A percentile compares a stretch with the other conserved stretches of the same genome.
phyloP scores from a whole-genome alignment of 441 rosid species.

The Manihot esculenta region DNA sequence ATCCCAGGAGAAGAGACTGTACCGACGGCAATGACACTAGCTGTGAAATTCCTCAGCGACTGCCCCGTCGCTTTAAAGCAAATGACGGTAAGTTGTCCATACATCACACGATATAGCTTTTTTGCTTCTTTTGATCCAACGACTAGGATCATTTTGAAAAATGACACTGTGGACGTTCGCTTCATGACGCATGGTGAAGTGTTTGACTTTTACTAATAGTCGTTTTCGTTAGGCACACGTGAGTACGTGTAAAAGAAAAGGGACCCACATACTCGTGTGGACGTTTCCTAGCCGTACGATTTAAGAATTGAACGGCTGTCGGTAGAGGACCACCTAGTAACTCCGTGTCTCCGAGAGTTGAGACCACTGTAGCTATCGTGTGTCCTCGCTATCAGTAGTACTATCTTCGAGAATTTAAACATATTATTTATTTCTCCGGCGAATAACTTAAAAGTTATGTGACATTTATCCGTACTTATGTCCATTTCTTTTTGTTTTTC shows the following conservation, averaged over 20 bases:
- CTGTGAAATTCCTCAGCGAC: constrained; percentile 78
- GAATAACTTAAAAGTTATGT: not conserved
- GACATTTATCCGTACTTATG: constrained; percentile 11
- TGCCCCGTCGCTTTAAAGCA: constrained; percentile 63
- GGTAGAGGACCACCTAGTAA: constrained; percentile 39
- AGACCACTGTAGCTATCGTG: constrained; percentile 21
- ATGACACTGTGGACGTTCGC: constrained; percentile 9
- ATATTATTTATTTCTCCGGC: not conserved
- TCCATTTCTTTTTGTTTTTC: not conserved
- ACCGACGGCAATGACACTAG: constrained; percentile 77
- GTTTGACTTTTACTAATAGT: constrained; percentile 36
- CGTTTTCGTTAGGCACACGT: constrained; percentile 44
- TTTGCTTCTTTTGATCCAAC: constrained; percentile 20
- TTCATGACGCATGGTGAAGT: constrained; percentile 8
- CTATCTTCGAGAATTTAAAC: not conserved
- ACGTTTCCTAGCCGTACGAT: constrained; percentile 43
- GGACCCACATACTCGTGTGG: constrained; percentile 28
- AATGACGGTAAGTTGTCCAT: constrained; percentile 28
- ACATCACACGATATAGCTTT: too few species aligned
- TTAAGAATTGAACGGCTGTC: constrained; percentile 41
- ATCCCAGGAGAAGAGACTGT: constrained; percentile 96
- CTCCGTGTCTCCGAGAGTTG: constrained; percentile 14
- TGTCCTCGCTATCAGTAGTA: not conserved
- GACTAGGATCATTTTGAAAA: constrained; percentile 29
- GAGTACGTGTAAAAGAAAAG: constrained; percentile 11